Percentiles rank a stretch among this genome's conserved stretches.
Conservation (phyloP, 2,329 filamentous ascomycete genomes). For the Diaporthe amygdali region DNA sequence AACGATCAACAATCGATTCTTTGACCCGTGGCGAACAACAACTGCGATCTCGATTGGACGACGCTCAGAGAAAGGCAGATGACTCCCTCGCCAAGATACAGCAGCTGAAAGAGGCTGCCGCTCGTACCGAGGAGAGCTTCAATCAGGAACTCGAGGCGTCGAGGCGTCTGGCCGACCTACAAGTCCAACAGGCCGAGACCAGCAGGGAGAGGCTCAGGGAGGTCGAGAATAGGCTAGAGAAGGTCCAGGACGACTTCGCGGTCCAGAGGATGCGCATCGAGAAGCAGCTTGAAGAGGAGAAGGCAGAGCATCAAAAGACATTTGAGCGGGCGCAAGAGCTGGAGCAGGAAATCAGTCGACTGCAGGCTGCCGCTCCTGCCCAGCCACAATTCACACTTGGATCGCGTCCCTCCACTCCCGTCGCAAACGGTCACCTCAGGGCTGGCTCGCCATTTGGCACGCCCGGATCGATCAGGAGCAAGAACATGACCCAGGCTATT, state of each 20-base stretch:
- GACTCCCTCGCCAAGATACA: constrained; percentile 83
- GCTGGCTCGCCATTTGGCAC: constrained; percentile 68
- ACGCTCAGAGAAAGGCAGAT: constrained; percentile 85
- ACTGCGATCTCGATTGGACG: constrained; percentile 80
- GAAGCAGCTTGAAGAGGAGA: constrained; percentile 62
- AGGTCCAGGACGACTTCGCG: constrained; percentile 70
- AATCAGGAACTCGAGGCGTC: constrained; percentile 84
- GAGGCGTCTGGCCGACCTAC: constrained; percentile 80
- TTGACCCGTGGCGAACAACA: constrained; percentile 81
- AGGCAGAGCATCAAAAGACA: constrained; percentile 49
- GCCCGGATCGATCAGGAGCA: constrained; percentile 61
- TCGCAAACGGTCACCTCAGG: constrained; percentile 58
- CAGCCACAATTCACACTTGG: constrained; percentile 42
- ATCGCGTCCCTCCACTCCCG: constrained; percentile 65
- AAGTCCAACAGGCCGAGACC: constrained; percentile 76
- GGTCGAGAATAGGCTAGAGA: constrained; percentile 66
- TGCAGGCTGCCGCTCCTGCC: constrained; percentile 49
- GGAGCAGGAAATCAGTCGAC: constrained; percentile 58
- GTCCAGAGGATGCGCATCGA: constrained; percentile 61
- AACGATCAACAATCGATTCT: constrained; percentile 75
- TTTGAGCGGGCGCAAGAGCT: constrained; percentile 56
- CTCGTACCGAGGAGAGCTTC: constrained; percentile 84
- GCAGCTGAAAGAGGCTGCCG: constrained; percentile 82
- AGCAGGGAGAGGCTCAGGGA: constrained; percentile 74
- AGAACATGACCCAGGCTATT: constrained; percentile 65